Base-by-base conservation (phyloP, 225 moss, liverwort and hornwort species). In the Straminergon stramineum region DNA sequence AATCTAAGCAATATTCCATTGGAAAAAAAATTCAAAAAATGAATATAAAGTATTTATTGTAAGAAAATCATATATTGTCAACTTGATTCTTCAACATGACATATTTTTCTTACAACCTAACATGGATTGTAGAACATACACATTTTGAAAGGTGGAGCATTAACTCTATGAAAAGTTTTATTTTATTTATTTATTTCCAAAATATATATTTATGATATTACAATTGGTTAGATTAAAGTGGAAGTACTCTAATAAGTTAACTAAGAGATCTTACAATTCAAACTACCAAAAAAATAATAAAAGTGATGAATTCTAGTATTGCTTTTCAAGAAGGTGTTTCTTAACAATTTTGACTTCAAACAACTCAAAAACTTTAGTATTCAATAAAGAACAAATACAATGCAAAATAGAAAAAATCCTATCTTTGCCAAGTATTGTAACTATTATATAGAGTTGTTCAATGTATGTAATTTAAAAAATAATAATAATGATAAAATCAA, bases 341-440 rank as follows among this genome's bases (percentile, higher is more conserved):
- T 0, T 1, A 28, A 45, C 3, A 73, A 2, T 28, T 45, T 43
- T 43, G 4, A 13, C 70, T 39, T 39, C 7, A 14, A 22, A 70
- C 1, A 0, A 39, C 70, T 5, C 39, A 39, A n/a, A n/a, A 21
- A 13, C 1, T 12, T 13, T 39, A 8, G 13, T 70, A 13, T 13
- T 70, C 39, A 39, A 23, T n/a, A 69, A 69, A n/a, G 11, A 22
- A 22, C 13, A 69, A 22, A n/a, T n/a, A n/a, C 22, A 22, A 69
- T n/a, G 6, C 7, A 22, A 10, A 22, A 68, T 20, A 2, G 6
- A 21, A 37, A 37, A n/a, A 69, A 13, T n/a, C 0, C 1, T 22
- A 22, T n/a, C 4, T 0, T 69, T 22, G 7, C 7, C 4, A 13
- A 22, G 5, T n/a, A 69, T n/a, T n/a, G 7, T 13, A n/a, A 13